phyloP scores from a whole-genome alignment of 75 land plant species.

The Larix kaempferi region DNA sequence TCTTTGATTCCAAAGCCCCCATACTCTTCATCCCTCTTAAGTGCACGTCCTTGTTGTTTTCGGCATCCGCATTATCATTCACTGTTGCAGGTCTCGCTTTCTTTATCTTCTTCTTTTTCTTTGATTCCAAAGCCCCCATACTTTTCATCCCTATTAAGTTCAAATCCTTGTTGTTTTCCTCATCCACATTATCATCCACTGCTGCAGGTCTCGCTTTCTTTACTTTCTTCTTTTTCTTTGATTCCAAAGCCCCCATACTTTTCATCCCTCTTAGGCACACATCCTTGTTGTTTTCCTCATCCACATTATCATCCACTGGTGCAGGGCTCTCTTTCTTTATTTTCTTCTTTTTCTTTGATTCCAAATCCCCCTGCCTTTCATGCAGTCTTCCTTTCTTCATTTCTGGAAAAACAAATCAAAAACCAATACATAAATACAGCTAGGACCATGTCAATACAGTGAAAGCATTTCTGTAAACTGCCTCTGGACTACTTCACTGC shows the following conservation, averaged over 20 bases:
- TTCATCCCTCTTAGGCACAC: neutral
- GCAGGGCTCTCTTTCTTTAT: no score
- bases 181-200: neutral
- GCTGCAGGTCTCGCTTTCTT: neutral
- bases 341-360: no score
- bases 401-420: neutral
- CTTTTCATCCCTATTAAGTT: neutral
- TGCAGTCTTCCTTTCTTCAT: neutral
- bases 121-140: neutral
- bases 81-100: neutral
- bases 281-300: neutral
- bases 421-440: neutral
- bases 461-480: no score
- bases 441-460: neutral
- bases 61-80: neutral
- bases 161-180: neutral
- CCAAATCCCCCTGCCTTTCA: neutral
- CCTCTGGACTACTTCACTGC: no score
- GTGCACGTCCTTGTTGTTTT: neutral
- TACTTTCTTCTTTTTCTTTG: neutral
- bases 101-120: conserved; percentile 1
- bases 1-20: neutral
- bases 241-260: neutral
- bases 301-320: neutral
- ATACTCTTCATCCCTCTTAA: conserved; percentile 2